These are phyloP conservation scores for Aureobasidium sp. DNA, from an alignment of 2,329 filamentous ascomycete species.

Conservation along the genomic window DNA sequence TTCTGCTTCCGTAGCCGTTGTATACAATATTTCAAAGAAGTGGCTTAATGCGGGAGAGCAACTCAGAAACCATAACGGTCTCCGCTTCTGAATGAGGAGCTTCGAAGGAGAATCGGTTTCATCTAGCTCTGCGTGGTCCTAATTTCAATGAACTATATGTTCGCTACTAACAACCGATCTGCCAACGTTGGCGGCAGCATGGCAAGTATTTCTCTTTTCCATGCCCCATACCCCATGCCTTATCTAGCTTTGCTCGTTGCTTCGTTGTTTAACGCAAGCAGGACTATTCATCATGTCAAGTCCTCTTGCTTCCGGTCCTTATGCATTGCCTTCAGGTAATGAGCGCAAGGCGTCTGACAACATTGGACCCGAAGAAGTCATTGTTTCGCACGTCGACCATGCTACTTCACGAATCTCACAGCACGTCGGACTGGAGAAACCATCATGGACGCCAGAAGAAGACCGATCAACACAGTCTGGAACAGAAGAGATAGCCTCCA, in stretches of 20 bases:
- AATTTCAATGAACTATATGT: not conserved
- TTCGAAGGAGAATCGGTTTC: not conserved
- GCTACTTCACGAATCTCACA: not conserved
- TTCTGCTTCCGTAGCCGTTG: not conserved
- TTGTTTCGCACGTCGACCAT: not conserved
- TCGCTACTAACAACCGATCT: not conserved
- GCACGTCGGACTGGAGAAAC: not conserved
- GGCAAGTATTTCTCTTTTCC: not conserved
- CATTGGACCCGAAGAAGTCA: not conserved
- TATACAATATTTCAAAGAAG: conserved; percentile 5
- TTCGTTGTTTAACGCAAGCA: not conserved
- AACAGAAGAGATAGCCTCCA: not conserved
- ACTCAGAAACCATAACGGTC: conserved; percentile 1
- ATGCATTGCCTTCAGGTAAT: not conserved
- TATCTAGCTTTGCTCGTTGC: not conserved
- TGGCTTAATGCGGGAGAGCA: not conserved
- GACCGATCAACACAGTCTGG: not conserved
- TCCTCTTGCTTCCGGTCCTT: not conserved
- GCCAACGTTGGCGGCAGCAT: not conserved
- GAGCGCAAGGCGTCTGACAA: not conserved
- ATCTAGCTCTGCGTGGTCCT: not conserved
- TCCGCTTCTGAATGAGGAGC: not conserved
- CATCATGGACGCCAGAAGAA: not conserved
- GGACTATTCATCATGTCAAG: not conserved
- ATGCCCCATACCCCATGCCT: not conserved